These are phyloP conservation scores for Plasmopara muralis DNA, from an alignment of 352 stramenopile genomes.

Conservation along the genomic window DNA sequence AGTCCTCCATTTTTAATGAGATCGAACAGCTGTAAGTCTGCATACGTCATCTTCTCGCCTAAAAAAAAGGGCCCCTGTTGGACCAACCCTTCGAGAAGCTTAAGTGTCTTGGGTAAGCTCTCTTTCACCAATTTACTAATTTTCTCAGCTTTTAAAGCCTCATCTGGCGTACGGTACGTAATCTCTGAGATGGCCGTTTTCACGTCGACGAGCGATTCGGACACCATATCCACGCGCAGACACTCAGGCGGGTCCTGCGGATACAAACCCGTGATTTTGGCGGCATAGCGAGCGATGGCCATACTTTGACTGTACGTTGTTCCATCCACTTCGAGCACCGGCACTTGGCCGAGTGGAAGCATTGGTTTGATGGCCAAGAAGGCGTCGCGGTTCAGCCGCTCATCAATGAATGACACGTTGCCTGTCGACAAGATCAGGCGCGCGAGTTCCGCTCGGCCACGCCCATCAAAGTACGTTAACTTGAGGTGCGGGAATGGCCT, in stretches of 20 bases:
- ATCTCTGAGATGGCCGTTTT: slow-evolving; percentile 32
- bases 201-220: slow-evolving; percentile 39
- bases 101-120: slow-evolving; percentile 32
- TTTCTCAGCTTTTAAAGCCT: slow-evolving; percentile 36
- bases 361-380: slow-evolving; percentile 47
- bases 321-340: slow-evolving; percentile 41
- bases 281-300: slow-evolving; percentile 51
- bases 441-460: slow-evolving; percentile 48
- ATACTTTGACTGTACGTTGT: slow-evolving; percentile 50
- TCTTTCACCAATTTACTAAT: slow-evolving; percentile 36
- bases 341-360: slow-evolving; percentile 48
- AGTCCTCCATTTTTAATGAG: slow-evolving; percentile 35
- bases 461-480: slow-evolving; percentile 65
- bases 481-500: slow-evolving; percentile 27
- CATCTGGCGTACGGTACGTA: slow-evolving; percentile 26
- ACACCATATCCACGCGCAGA: slow-evolving; percentile 49
- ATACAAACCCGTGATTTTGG: slow-evolving; percentile 50
- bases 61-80: slow-evolving; percentile 41
- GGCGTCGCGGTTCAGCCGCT: slow-evolving; percentile 34
- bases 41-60: slow-evolving; percentile 36
- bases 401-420: slow-evolving; percentile 57
- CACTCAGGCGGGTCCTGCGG: slow-evolving; percentile 40
- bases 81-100: slow-evolving; percentile 32
- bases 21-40: slow-evolving; percentile 54
- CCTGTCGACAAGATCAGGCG: slow-evolving; percentile 51